Evolutionary conservation across 2,329 filamentous ascomycete genomes (phyloP).

Genomic region (Clarireedia paspali): DNA sequence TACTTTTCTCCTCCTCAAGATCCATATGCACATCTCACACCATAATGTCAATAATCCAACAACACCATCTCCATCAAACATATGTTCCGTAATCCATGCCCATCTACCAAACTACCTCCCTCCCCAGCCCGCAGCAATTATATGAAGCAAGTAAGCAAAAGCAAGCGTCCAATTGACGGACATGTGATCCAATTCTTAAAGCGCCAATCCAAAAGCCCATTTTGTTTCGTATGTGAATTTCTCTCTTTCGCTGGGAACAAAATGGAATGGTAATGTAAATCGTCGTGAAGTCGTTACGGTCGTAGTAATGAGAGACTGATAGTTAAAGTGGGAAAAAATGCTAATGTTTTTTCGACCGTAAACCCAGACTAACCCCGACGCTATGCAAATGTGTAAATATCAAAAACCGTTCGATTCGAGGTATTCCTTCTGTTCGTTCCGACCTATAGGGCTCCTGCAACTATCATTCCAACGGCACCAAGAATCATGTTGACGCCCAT

Average conservation of each 20-base stretch:
- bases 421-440: neutral
- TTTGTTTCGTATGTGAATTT: neutral
- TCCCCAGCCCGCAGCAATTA: neutral
- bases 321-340: conserved; percentile 4
- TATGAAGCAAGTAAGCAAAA: conserved; percentile 1
- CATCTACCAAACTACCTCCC: neutral
- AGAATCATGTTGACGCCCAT: conserved; percentile 17
- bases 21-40: neutral
- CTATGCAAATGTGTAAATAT: conserved; percentile 12
- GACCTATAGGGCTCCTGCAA: conserved; percentile 17
- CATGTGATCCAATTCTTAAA: conserved; percentile 7
- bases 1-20: neutral
- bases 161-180: neutral
- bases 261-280: conserved; percentile 2
- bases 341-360: neutral
- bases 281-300: conserved; percentile 8
- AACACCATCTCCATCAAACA: neutral
- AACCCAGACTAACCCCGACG: conserved; percentile 2
- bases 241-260: neutral
- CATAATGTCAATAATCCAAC: neutral
- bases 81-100: neutral
- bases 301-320: conserved; percentile 10
- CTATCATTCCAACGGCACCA: conserved; percentile 18
- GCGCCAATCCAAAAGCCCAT: conserved; percentile 7
- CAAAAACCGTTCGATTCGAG: conserved; percentile 2